Evolutionary conservation across 2,329 filamentous ascomycete genomes (phyloP), one percentile per base, ranked within the genome.

Genomic region (Ophiosphaerella korrae): DNA sequence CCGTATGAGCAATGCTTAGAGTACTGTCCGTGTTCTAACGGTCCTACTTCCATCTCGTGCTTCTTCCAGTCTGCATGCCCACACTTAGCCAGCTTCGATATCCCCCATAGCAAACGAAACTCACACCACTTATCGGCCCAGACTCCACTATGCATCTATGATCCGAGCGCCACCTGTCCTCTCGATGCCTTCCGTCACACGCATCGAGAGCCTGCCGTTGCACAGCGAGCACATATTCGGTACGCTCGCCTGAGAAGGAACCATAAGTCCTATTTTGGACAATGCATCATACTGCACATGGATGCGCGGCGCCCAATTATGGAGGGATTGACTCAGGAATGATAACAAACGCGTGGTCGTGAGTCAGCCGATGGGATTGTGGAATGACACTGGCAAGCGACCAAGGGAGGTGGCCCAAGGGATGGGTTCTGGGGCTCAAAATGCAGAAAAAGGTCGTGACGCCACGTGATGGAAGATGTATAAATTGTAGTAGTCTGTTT

Each of bases 351-450:
- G 44, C 45, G 45, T 54, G 48, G 39, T 38, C 24, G 24, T 18
- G 42, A 33, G 42, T 31, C 26, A 43, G 44, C 45, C 43, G 42
- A 51, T 42, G 38, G 45, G 44, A 48, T 18, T 21, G 51, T 48
- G 51, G 51, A 57, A 54, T 54, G 54, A 54, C 50, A 57, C 45
- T 40, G 36, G 42, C 40, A 32, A 44, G 48, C 41, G 39, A 40
- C 48, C 54, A 57, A 57, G 54, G 54, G 42, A 45, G 36, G 47
- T 51, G 54, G 24, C 51, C 51, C 44, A 57, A 57, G 54, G 54
- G 54, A 57, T 42, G 40, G 42, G 32, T 26, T 38, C 21, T 32
- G 29, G 50, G 44, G 45, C 42, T 49, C 46, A 46, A 49, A 45
- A 54, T 35, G 42, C 21, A 42, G 33, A 33, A 38, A 8, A 18